Percentiles rank a stretch among this genome's conserved stretches.
Conservation (phyloP, 345 rosid species). For the Melastoma malabathricum region DNA sequence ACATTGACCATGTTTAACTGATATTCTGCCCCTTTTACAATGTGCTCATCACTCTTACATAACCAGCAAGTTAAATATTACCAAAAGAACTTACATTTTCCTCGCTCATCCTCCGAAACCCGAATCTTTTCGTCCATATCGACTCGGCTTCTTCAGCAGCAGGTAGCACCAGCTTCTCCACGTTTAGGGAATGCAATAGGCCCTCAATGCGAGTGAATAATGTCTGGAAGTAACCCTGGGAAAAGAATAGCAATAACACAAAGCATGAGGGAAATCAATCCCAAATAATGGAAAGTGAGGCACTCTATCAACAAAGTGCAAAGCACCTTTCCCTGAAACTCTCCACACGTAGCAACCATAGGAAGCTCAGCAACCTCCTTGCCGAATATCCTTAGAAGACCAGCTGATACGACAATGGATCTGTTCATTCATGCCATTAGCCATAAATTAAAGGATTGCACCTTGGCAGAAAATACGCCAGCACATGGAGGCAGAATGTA, state of each 20-base stretch:
- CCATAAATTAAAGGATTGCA: no score
- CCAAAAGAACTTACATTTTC: constrained; percentile 43
- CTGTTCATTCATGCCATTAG: constrained; percentile 18
- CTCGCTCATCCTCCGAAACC: constrained; percentile 63
- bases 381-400: constrained; percentile 83
- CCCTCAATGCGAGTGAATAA: constrained; percentile 73
- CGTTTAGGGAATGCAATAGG: constrained; percentile 55
- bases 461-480: neutral
- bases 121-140: constrained; percentile 86
- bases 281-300: neutral
- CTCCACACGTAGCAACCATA: constrained; percentile 80
- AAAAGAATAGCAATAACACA: neutral
- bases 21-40: no score
- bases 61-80: neutral
- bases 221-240: constrained; percentile 87
- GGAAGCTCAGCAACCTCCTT: constrained; percentile 96
- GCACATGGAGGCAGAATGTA: neutral
- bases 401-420: constrained; percentile 84
- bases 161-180: constrained; percentile 81
- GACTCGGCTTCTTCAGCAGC: constrained; percentile 95
- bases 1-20: no score
- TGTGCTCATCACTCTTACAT: neutral
- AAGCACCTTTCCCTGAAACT: constrained; percentile 81
- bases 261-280: neutral
- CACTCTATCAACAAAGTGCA: neutral